A percentile compares a stretch with the other conserved stretches of the same genome.
phyloP scores from a whole-genome alignment of 78 protist genomes.

The Emiliania huxleyi region DNA sequence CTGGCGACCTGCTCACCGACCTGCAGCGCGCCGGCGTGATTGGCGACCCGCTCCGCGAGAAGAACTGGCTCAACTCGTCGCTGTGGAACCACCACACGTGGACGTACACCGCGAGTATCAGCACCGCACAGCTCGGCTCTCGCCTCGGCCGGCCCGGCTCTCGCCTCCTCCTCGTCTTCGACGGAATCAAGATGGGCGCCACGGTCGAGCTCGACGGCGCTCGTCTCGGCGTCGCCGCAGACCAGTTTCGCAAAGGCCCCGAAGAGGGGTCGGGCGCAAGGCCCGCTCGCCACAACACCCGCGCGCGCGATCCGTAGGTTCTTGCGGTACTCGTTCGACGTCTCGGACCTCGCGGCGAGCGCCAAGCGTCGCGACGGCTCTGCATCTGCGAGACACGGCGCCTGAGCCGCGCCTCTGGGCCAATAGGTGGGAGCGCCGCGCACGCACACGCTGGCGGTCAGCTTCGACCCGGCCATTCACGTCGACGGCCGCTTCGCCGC shows the following conservation, averaged over 20 bases:
- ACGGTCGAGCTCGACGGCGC: not conserved
- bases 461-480: not conserved
- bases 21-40: slow-evolving; percentile 10
- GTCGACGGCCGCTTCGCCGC: slow-evolving; percentile 53
- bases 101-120: slow-evolving; percentile 25
- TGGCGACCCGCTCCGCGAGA: slow-evolving; percentile 41
- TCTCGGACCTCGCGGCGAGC: no score
- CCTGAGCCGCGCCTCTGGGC: no score
- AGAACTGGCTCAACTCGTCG: not conserved
- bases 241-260: no score
- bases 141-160: no score
- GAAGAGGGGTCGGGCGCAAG: no score
- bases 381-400: no score
- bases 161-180: slow-evolving; percentile 28
- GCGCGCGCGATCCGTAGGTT: not conserved
- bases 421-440: no score
- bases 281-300: no score
- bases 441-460: not conserved
- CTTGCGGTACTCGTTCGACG: not conserved
- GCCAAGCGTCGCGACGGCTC: no score
- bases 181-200: slow-evolving; percentile 57
- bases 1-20: slow-evolving; percentile 55
- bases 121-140: no score
- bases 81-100: slow-evolving; percentile 6
- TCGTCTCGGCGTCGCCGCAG: not conserved